Evolutionary conservation across 2,329 filamentous ascomycete genomes (phyloP), one percentile per base, ranked within the genome.

Genomic region (Aspergillus versicolor): DNA sequence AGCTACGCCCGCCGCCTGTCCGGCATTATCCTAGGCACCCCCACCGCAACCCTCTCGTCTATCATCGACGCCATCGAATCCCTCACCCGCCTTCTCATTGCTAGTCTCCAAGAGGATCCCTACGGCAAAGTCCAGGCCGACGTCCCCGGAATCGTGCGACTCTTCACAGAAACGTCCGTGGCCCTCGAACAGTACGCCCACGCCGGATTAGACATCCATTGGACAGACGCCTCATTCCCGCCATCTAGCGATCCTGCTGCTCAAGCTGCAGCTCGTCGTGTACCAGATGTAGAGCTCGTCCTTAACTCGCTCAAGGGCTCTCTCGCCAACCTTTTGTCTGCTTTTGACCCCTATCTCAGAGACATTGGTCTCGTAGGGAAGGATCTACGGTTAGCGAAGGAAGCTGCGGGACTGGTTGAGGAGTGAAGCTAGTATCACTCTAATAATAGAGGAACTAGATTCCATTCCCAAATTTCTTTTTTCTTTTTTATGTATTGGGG

Each of bases 91-190:
- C 80, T 97, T 27, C 84, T 90, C 0, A 82, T 91, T 4, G 83
- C 84, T 60, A 93, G 89, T 72, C 75, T 97, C 53, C 78, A 79
- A 3, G 92, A 97, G 73, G 93, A 97, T 70, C 82, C 83, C 46
- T 94, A 87, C 68, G 93, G 93, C 13, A 89, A 90, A 64, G 93
- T 95, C n/a, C 88, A 95, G 63, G 82, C 86, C 43, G 90, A 94
- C 62, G 86, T 97, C 2, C 85, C 89, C 1, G 77, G 76, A 48
- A 87, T 96, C 56, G 84, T 97, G 50, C 84, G 88, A 46, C 84
- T 86, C 1, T 84, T 95, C 59, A 92, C 90, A 0, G 69, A 71
- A 44, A 86, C 89, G 0, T 86, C 92, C 55, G 81, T 78, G 54
- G 85, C 85, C 63, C 77, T 96, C 3, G 88, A 96, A 66, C 75